Percentiles rank a stretch among this genome's conserved stretches.
Conservation (phyloP, 345 rosid species). For the Clarkia xantiana region DNA sequence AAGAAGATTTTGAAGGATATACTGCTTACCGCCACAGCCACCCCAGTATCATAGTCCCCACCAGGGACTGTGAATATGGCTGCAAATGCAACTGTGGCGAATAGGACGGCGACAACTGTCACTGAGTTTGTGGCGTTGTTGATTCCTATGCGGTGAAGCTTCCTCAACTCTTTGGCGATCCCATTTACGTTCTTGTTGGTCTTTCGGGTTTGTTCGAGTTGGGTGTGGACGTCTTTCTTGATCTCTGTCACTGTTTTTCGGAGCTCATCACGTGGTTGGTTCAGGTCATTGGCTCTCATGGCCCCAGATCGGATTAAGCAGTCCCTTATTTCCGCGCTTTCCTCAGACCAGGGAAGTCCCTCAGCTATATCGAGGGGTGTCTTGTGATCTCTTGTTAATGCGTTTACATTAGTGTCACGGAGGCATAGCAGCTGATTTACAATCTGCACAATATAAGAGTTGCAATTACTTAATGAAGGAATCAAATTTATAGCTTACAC, state of each 20-base stretch:
- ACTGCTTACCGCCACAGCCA: conserved; percentile 34
- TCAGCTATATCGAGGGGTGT: conserved; percentile 83
- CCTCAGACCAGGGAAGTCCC: conserved; percentile 66
- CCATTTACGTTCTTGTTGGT: conserved; percentile 71
- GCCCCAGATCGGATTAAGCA: conserved; percentile 52
- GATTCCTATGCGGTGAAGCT: conserved; percentile 71
- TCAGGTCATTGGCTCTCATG: conserved; percentile 55
- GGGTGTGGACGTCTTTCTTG: conserved; percentile 62
- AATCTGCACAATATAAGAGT: conserved; percentile 32
- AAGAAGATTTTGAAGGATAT: conserved; percentile 57
- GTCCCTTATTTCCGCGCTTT: conserved; percentile 44
- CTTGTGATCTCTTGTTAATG: conserved; percentile 58
- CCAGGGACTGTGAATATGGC: conserved; percentile 83
- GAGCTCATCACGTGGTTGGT: conserved; percentile 73
- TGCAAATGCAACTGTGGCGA: conserved; percentile 90
- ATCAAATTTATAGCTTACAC: too few relatives aligned
- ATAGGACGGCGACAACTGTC: conserved; percentile 79
- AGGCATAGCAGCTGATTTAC: conserved; percentile 51
- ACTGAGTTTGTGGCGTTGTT: conserved; percentile 80
- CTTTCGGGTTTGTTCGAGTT: conserved; percentile 80
- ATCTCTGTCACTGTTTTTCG: conserved; percentile 65
- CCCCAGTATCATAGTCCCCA: conserved; percentile 44
- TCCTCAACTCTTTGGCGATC: conserved; percentile 62
- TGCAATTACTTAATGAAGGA: neutral
- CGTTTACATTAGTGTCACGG: conserved; percentile 64